Evolutionary conservation across 2,329 filamentous ascomycete genomes (phyloP), one percentile per base, ranked within the genome.

Genomic region (Canariomyces notabilis): DNA sequence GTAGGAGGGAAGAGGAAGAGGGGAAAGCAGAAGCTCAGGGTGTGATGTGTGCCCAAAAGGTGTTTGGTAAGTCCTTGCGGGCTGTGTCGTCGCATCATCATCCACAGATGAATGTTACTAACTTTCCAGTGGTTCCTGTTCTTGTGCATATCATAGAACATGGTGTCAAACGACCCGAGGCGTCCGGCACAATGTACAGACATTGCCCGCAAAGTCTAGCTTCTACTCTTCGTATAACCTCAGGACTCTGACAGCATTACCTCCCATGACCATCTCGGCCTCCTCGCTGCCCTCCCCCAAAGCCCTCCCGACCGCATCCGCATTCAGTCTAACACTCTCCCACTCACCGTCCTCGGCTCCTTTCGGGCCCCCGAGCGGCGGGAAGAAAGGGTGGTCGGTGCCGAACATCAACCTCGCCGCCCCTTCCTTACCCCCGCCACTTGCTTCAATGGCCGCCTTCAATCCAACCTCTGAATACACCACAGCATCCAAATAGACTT

Each of bases 401-500:
- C 86, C 87, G 66, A 91, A 91, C 72, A 91, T 77, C 41, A 91
- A 67, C 49, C 85, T 73, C 57, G 89, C 85, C 1, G 73, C 71
- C 0, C 85, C 85, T 29, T 29, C 26, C 14, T 29, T 29, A 50
- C 75, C 72, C 0, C 85, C 85, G 49, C 76, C 73, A 7, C 67
- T 76, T 0, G 83, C 83, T 18, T 82, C 77, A 2, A 87, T 74
- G 0, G 87, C 87, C 1, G 85, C 84, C 57, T 77, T 81, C 46
- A 90, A 64, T 0, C 85, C 86, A 8, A 87, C 80, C 37, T 85
- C 80, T 0, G 83, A 87, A 64, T 93, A 89, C 6, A 94, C 79
- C 12, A 95, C 89, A 0, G 89, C 89, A 66, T 95, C 89, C 1
- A 96, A 76, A 61, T 89, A 93, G 37, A 95, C 78, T 67, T 95